Conservation (phyloP, 148 eudicot genomes). For the Silene uniflora region DNA sequence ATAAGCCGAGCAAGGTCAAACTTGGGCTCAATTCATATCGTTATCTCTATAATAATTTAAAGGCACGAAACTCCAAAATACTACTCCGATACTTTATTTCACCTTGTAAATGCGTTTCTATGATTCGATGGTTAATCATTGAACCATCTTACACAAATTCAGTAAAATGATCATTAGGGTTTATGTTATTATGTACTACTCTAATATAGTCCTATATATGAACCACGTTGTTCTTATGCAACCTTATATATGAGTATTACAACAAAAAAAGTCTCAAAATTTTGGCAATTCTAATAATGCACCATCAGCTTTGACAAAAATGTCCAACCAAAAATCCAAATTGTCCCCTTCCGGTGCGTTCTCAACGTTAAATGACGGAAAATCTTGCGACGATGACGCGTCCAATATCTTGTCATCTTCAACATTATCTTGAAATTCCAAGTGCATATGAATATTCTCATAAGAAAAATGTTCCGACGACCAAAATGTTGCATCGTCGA, state of each 20-base stretch:
- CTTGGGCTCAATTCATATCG: too few relatives aligned
- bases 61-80: too few relatives aligned
- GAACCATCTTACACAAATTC: too few relatives aligned
- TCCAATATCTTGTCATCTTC: neutral
- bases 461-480: slow-evolving; percentile 20
- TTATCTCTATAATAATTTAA: too few relatives aligned
- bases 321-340: slow-evolving; percentile 49
- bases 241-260: neutral
- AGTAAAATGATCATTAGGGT: too few relatives aligned
- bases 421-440: neutral
- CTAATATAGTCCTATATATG: too few relatives aligned
- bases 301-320: slow-evolving; percentile 38
- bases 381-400: neutral
- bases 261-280: slow-evolving; percentile 29
- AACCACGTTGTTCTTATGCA: too few relatives aligned
- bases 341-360: slow-evolving; percentile 13
- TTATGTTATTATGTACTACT: too few relatives aligned
- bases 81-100: too few relatives aligned
- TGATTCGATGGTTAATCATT: too few relatives aligned
- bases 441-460: neutral
- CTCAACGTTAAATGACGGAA: neutral
- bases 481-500: slow-evolving; percentile 58
- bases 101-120: too few relatives aligned
- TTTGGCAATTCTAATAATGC: slow-evolving; percentile 39
- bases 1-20: too few relatives aligned